Percentiles rank a stretch among this genome's conserved stretches.
Evolutionary conservation across 1,139 yeast species (phyloP).

Genomic region (Blastobotrys persicus): DNA sequence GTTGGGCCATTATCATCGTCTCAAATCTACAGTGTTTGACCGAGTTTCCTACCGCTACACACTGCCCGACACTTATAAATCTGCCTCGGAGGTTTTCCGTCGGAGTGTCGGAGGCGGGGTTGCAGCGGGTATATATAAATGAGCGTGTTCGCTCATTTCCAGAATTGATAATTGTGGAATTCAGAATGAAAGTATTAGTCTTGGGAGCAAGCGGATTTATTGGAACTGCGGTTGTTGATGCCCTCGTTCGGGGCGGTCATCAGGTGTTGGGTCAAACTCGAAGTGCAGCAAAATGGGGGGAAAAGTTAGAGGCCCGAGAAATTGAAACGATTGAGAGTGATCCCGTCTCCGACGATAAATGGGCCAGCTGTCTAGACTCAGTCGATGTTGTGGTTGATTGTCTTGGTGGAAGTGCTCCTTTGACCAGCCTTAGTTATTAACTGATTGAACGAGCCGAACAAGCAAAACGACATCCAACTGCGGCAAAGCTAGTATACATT

Average conservation of each 20-base stretch:
- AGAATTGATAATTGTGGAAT: too few species aligned
- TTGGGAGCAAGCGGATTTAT: slow-evolving; percentile 24
- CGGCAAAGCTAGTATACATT: slow-evolving; percentile 9
- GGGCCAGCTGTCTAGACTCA: not conserved
- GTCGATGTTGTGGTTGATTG: slow-evolving; percentile 11
- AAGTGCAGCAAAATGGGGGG: slow-evolving; percentile 7
- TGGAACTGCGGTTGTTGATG: slow-evolving; percentile 16
- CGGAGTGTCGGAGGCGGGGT: not conserved
- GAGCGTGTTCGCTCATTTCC: not conserved
- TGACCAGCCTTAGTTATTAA: not conserved
- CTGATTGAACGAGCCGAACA: slow-evolving; percentile 5
- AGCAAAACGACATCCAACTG: slow-evolving; percentile 8
- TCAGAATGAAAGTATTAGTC: slow-evolving; percentile 17
- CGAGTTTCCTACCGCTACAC: not conserved
- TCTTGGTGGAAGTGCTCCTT: slow-evolving; percentile 9
- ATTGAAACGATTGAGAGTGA: slow-evolving; percentile 9
- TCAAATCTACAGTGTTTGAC: too few species aligned
- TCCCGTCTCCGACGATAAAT: slow-evolving; percentile 9
- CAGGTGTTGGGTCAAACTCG: slow-evolving; percentile 22
- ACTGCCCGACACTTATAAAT: not conserved
- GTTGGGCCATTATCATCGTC: too few species aligned
- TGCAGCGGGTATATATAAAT: not conserved
- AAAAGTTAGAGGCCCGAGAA: slow-evolving; percentile 1
- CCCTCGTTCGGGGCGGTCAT: slow-evolving; percentile 17
- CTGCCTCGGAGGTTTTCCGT: not conserved